Percentiles rank a stretch among this genome's conserved stretches.
phyloP scores from a whole-genome alignment of 2,329 filamentous ascomycete genomes.

The Tolypocladium pustulatum region DNA sequence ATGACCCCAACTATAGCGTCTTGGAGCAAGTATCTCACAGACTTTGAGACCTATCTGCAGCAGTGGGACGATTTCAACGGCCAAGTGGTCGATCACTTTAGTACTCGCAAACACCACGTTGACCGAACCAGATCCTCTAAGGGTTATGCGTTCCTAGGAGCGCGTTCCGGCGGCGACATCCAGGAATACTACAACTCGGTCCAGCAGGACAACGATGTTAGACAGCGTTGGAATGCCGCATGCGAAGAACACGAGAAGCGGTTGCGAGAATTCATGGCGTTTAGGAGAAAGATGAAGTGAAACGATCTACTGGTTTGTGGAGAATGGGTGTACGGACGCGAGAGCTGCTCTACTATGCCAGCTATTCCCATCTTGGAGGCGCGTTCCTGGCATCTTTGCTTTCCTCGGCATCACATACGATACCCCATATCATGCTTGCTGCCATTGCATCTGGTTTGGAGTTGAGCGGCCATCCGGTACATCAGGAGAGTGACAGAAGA shows the following conservation, averaged over 20 bases:
- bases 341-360: not conserved
- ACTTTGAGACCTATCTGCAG: constrained; percentile 43
- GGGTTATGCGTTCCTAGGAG: constrained; percentile 34
- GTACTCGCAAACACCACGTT: constrained; percentile 36
- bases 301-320: not conserved
- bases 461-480: not conserved
- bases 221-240: constrained; percentile 48
- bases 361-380: not conserved
- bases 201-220: constrained; percentile 53
- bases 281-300: constrained; percentile 32
- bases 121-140: constrained; percentile 26
- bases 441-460: constrained; percentile 2
- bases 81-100: constrained; percentile 45
- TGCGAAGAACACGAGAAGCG: constrained; percentile 49
- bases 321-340: not conserved
- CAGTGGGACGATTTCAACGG: constrained; percentile 39
- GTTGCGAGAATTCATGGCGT: constrained; percentile 46
- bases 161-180: constrained; percentile 34
- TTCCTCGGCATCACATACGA: not conserved
- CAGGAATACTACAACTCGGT: constrained; percentile 49
- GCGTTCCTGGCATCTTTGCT: not conserved
- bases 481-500: not conserved
- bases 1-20: constrained; percentile 29
- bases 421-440: constrained; percentile 3
- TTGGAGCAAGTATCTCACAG: constrained; percentile 41